Base-by-base conservation (phyloP, 768 basidiomycete genomes). In the Lentinula sp. region DNA sequence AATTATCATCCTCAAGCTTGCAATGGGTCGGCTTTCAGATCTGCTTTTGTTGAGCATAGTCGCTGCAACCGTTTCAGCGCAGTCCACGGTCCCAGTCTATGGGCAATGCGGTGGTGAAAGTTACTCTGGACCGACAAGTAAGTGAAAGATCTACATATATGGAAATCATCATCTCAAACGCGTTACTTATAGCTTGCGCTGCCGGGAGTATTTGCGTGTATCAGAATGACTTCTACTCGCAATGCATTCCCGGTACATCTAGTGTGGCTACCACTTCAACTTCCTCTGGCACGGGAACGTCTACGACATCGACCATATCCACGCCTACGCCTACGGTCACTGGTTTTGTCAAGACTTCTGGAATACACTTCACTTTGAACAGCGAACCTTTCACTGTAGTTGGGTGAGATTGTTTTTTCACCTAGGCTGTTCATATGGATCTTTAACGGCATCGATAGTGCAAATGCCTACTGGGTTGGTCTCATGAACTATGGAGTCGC, bases 401-500 rank as follows among this genome's bases (percentile, higher is more conserved):
- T 51, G 79, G 78, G 79, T 79, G 49, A 39, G 42, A 43, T 2
- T 13, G 18, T 9, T 16, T 21, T 34, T 8, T 53, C 9, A 5
- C 42, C 53, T 18, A 35, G 8, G 2, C 13, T n/a, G 31, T 9
- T n/a, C 1, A 11, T 18, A n/a, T 15, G n/a, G 48, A 3, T 39
- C 13, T 32, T 9, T n/a, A 40, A 55, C 18, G 18, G 18, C 9
- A 15, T 11, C 11, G 42, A 45, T 59, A 77, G 83, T 6, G 69
- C 76, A 9, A 85, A 85, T 68, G 77, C 83, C 1, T 84, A 85
- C 70, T 85, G 84, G 84, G 77, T 84, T 5, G 80, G 84, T 15
- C 73, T 83, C 45, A 75, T 68, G 63, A 78, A 77, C 8, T 75
- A 74, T 49, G 78, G 74, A 60, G 71, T 75, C 18, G 70, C 75